Evolutionary conservation across 441 rosid species (phyloP), one percentile per base, ranked within the genome.

Genomic region (Heliophila coronopifolia): DNA sequence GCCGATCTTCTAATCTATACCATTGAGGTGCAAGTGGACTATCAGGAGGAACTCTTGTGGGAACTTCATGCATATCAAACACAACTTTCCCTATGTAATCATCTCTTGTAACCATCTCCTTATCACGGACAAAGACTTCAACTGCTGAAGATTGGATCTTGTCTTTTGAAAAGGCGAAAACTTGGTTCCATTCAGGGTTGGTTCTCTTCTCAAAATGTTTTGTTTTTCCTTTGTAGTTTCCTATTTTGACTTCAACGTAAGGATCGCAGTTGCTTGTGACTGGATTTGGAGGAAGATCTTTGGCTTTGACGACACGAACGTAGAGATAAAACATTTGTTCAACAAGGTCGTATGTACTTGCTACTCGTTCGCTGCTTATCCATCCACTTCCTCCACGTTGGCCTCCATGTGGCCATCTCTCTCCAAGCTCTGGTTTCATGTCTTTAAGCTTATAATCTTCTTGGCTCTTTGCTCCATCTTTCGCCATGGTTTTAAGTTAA

Each of bases 1-100:
- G 81, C 65, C 86, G 66, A 58, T 78, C 95, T 54, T 84, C 98
- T 49, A 91, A 61, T 50, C 90, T 79, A 51, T 91, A 91, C 98
- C 98, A 91, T 54, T 91, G 98, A 0, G 98, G 95, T 0, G 98
- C 98, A 50, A 91, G 58, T 1, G 98, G 96, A 74, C 98, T 91
- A 31, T 91, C 98, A 0, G 98, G 98, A 1, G 98, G 98, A 46
- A 87, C 95, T 48, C 98, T 63, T 54, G 81, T 87, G 0, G 98
- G 98, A 13, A 91, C 27, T 75, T 91, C 96, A 23, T 73, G 77
- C 79, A 91, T 41, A 54, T 91, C 98, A 62, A 87, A 87, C 23
- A 25, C 1, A 54, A 84, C 87, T 17, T 80, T 71, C 9, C 98
- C 98, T 13, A 91, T 80, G 62, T 81, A 79, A 71, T 87, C 96